Evolutionary conservation across 2,329 filamentous ascomycete genomes (phyloP).

Genomic region (Lachnellula suecica): DNA sequence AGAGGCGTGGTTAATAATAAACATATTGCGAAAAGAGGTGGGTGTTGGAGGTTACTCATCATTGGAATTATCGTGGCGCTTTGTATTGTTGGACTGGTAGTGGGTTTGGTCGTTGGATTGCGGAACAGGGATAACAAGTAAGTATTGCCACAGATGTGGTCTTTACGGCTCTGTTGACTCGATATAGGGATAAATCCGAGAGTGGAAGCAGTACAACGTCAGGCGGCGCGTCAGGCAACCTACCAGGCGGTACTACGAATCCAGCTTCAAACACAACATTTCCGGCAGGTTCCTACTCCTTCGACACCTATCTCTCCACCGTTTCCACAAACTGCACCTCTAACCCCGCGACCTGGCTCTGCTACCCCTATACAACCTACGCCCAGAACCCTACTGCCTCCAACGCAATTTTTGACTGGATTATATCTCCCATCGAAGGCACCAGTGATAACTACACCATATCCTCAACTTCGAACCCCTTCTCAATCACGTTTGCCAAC

Average conservation of each 20-base stretch:
- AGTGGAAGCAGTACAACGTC: slow-evolving; percentile 6
- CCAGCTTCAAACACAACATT: slow-evolving; percentile 38
- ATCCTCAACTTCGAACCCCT: slow-evolving; percentile 54
- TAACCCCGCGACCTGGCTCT: slow-evolving; percentile 58
- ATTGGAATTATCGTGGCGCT: slow-evolving; percentile 23
- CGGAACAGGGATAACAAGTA: slow-evolving; percentile 20
- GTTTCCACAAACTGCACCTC: slow-evolving; percentile 56
- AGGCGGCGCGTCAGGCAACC: slow-evolving; percentile 18
- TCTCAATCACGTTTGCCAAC: slow-evolving; percentile 56
- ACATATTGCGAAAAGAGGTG: slow-evolving; percentile 31
- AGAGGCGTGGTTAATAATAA: slow-evolving; percentile 23
- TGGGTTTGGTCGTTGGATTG: slow-evolving; percentile 34
- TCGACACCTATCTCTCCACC: slow-evolving; percentile 57
- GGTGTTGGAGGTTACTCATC: slow-evolving; percentile 32
- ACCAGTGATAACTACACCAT: slow-evolving; percentile 46
- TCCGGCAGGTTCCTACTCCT: slow-evolving; percentile 61
- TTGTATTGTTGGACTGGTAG: slow-evolving; percentile 29
- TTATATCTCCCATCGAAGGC: slow-evolving; percentile 45
- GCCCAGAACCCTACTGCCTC: slow-evolving; percentile 38
- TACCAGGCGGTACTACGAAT: slow-evolving; percentile 10
- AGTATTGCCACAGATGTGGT: not conserved
- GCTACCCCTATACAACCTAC: slow-evolving; percentile 57
- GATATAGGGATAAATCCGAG: slow-evolving; percentile 5
- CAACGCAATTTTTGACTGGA: slow-evolving; percentile 59
- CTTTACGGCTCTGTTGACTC: not conserved